Percentiles rank a stretch among this genome's conserved stretches.
Evolutionary conservation across 768 basidiomycete species (phyloP).

Genomic region (Mycena pura): DNA sequence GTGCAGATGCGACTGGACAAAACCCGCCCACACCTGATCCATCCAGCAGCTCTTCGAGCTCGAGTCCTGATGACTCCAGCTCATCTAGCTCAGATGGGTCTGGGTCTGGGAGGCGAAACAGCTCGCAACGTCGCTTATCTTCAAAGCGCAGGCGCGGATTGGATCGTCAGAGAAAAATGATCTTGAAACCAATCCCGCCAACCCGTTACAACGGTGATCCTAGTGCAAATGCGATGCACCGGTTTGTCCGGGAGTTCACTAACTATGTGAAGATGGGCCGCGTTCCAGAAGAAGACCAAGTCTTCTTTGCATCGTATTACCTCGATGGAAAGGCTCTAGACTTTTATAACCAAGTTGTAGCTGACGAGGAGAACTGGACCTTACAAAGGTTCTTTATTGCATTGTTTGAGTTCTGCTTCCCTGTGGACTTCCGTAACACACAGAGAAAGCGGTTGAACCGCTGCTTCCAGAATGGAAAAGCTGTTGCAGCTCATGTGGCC

Average conservation of each 20-base stretch:
- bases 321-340: conserved; percentile 38
- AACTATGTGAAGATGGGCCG: conserved; percentile 29
- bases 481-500: conserved; percentile 30
- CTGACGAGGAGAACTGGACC: conserved; percentile 26
- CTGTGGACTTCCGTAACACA: conserved; percentile 28
- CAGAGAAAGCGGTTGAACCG: background rate
- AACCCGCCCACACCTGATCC: background rate
- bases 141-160: background rate
- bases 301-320: conserved; percentile 32
- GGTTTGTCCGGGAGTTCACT: conserved; percentile 32
- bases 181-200: conserved; percentile 33
- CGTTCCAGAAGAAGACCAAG: conserved; percentile 19
- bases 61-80: background rate
- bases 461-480: background rate
- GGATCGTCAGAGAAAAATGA: background rate
- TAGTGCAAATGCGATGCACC: conserved; percentile 28
- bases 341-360: conserved; percentile 32
- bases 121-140: background rate
- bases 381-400: conserved; percentile 37
- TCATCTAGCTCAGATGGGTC: background rate
- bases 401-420: conserved; percentile 47
- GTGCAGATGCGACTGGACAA: background rate
- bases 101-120: background rate
- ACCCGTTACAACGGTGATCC: conserved; percentile 34
- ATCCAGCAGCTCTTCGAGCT: background rate